Evolutionary conservation across 1,284 basidiomycete species (phyloP), one percentile per base, ranked within the genome.

Genomic region (Heimioporus retisporus): DNA sequence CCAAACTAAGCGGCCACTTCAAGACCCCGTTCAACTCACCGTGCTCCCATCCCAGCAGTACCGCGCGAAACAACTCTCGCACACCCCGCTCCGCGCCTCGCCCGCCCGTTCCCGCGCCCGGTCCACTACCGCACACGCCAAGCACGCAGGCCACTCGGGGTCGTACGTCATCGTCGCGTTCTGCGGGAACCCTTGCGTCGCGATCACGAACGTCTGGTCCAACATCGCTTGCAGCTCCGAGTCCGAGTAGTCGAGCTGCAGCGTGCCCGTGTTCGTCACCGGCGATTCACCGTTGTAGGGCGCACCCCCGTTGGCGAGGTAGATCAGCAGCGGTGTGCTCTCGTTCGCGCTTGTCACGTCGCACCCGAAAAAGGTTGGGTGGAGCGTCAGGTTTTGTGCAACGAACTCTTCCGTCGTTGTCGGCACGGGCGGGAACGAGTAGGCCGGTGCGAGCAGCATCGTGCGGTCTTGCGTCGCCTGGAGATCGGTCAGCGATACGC

Each of bases 321-420:
- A 84, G 21, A 84, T 80, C 1, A 83, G 25, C 28, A 84, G 72
- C 6, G 83, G 82, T 3, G 74, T 73, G 43, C 70, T 64, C 1
- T 64, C 58, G 21, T 74, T 72, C 14, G 56, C 59, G 23, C 53
- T 62, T 15, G 55, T 73, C 16, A 68, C 66, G 42, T 80, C 63
- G 69, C 84, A 86, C 3, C 84, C 84, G 69, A 85, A 86, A 75
- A 86, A 85, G 1, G 83, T 83, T 3, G 84, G 83, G 69, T 71
- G 6, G 74, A 77, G 23, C 35, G 35, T 40, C 35, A 86, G 75
- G 64, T 79, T 78, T 51, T 81, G 76, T 1, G 78, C 68, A 25
- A 73, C 65, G 72, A 84, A 85, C 28, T 68, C 74, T 23, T 55
- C 64, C 2, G 68, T 58, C 11, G 75, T 71, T 6, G 69, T 71